Conservation (phyloP, 2,329 filamentous ascomycete species). For the Pseudodiploospora longispora region DNA sequence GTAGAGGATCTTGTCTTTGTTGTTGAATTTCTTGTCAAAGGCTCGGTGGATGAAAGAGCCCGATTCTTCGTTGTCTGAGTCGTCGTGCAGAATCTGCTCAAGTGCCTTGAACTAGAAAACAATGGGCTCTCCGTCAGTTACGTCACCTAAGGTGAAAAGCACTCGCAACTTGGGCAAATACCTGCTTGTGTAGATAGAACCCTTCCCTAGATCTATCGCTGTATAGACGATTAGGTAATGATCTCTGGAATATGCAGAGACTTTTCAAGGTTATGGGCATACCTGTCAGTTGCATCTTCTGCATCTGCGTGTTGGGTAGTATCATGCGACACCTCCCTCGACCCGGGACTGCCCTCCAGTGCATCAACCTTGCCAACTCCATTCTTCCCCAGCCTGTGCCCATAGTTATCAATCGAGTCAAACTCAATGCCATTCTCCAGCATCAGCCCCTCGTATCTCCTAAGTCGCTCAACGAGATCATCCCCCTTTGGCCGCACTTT, state of each 20-base stretch:
- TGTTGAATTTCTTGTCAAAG: conserved; percentile 35
- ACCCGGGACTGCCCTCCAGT: conserved; percentile 6
- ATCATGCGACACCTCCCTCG: background rate
- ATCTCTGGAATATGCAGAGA: conserved; percentile 20
- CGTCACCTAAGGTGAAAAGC: background rate
- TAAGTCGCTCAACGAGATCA: conserved; percentile 48
- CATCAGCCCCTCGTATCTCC: conserved; percentile 49
- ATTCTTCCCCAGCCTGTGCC: background rate
- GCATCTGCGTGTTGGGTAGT: conserved; percentile 1
- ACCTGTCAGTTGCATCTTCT: conserved; percentile 7
- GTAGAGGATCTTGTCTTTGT: conserved; percentile 44
- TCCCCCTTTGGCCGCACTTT: conserved; percentile 45
- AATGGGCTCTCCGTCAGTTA: background rate
- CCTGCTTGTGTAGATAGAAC: no score
- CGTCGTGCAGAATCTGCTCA: background rate
- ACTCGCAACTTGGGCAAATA: background rate
- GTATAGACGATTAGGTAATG: background rate
- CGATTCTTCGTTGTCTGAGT: background rate
- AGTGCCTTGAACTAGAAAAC: background rate
- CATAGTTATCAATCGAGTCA: conserved; percentile 30
- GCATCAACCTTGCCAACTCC: background rate
- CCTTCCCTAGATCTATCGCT: no score
- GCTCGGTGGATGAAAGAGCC: conserved; percentile 27
- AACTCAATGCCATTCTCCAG: conserved; percentile 47
- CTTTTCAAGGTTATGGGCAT: background rate